Evolutionary conservation across 345 rosid species (phyloP), one percentile per base, ranked within the genome.

Genomic region (Salix caprea): DNA sequence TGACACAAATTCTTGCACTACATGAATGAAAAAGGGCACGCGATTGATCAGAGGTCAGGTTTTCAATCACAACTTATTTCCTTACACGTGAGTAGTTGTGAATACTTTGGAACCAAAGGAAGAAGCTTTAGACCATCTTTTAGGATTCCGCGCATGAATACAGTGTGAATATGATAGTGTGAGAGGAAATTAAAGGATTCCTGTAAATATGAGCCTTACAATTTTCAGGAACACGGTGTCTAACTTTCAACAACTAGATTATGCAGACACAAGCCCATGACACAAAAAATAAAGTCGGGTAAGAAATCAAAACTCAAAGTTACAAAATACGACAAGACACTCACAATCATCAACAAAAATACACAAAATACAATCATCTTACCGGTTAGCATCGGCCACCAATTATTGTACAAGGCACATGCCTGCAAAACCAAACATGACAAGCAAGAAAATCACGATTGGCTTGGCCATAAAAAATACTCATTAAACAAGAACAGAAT

Each of bases 371-470:
- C 13, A 32, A 30, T 26, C 10, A 69, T 12, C 30, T 34, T 58
- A 58, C 97, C 87, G 74, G 91, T 83, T 60, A 95, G 86, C 99
- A 96, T 91, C 50, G 98, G 97, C 99, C 99, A 93, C 99, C 99
- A 96, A 56, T 93, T 96, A 83, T 90, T 40, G 71, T 90, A 96
- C 84, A 96, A 67, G 67, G 98, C 99, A 83, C 99, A 95, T 54
- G 99, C 97, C 99, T 93, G 86, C 79, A 67, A 83, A 62, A 84
- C 36, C 69, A 61, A 80, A 78, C 58, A 74, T 42, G 73, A 73
- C 39, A 72, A 74, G 39, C 48, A 8, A 73, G 71, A 28, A 23
- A 50, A 56, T 69, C 21, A 39, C 10, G 14, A 67, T 12, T 12
- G 24, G 10, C 42, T 50, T 15, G 4, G 64, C 64, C 44, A 72